Evolutionary conservation across 208 protist species (phyloP).

Genomic region (Leishmania lainsoni): DNA sequence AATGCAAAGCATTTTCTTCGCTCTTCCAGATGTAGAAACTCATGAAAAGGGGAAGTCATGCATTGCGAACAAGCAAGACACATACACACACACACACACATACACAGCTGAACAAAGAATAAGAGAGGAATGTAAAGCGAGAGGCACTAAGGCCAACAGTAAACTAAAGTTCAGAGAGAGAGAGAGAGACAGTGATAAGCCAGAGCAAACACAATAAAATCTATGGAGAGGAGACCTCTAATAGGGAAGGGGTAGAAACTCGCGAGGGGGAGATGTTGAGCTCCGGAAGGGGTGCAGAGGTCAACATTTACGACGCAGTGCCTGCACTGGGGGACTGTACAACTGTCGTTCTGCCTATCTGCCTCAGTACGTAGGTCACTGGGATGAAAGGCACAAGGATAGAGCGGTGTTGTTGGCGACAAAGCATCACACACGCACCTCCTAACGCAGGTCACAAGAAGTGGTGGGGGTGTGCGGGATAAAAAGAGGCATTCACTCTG

Average conservation of each 20-base stretch:
- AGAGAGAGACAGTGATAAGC: neutral
- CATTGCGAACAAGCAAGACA: neutral
- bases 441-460: neutral
- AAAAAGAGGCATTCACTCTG: neutral
- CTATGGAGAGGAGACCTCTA: neutral
- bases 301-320: neutral
- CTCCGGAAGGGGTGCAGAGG: neutral
- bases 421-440: neutral
- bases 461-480: neutral
- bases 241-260: constrained; percentile 25
- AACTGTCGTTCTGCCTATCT: neutral
- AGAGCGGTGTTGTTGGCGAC: neutral
- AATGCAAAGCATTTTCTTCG: neutral
- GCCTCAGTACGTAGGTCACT: neutral
- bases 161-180: neutral
- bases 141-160: neutral
- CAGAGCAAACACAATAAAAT: constrained; percentile 11
- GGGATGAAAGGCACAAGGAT: neutral
- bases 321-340: neutral
- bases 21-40: neutral
- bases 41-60: neutral
- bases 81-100: neutral
- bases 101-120: neutral
- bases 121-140: constrained; percentile 19
- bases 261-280: neutral